Conservation (phyloP, 805 yeast species). For the Saccharomycopsis selenospora region DNA sequence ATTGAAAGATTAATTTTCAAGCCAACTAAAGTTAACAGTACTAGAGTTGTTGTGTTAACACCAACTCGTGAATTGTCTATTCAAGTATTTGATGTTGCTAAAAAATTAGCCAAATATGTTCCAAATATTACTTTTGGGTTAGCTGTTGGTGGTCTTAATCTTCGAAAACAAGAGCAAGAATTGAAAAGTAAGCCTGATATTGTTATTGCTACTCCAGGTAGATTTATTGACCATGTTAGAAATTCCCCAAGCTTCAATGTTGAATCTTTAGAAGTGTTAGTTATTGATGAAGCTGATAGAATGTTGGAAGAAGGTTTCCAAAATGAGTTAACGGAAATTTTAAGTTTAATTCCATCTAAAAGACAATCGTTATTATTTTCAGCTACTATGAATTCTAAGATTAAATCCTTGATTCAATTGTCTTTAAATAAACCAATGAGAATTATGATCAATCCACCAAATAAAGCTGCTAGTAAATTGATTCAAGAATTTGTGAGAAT, state of each 20-base stretch:
- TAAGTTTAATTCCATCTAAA: conserved; percentile 78
- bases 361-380: conserved; percentile 93
- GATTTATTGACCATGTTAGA: conserved; percentile 93
- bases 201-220: conserved; percentile 97
- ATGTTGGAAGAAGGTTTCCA: conserved; percentile 99
- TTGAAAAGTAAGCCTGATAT: conserved; percentile 89
- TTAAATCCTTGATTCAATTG: conserved; percentile 79
- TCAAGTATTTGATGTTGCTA: conserved; percentile 92
- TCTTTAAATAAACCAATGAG: conserved; percentile 88
- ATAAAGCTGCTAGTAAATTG: conserved; percentile 85
- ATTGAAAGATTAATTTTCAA: conserved; percentile 86
- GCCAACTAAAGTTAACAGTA: conserved; percentile 77
- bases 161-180: conserved; percentile 93
- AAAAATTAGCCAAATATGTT: conserved; percentile 71
- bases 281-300: conserved; percentile 97
- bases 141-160: conserved; percentile 96
- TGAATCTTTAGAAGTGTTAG: conserved; percentile 85
- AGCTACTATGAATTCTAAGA: conserved; percentile 95
- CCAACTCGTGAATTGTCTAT: conserved; percentile 98
- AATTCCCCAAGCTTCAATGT: conserved; percentile 90
- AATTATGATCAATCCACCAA: conserved; percentile 94
- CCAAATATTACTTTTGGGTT: conserved; percentile 77
- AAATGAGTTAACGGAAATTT: conserved; percentile 84
- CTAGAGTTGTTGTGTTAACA: conserved; percentile 83
- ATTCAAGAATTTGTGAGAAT: conserved; percentile 92